Evolutionary conservation across 192 early-diverging fungal genomes (phyloP).

Genomic region (Backusella psychrophila): DNA sequence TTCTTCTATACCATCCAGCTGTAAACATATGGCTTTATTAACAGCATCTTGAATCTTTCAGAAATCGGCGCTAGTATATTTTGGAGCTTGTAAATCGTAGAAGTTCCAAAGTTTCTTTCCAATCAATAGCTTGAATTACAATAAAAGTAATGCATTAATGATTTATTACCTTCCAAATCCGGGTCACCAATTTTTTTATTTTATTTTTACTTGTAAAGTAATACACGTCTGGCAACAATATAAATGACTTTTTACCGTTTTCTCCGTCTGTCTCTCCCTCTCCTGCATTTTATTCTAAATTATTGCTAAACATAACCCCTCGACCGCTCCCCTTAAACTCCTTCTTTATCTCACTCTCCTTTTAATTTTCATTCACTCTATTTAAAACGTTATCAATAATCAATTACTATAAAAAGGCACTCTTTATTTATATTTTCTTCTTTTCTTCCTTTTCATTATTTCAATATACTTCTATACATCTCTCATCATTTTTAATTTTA

Average conservation of each 20-base stretch:
- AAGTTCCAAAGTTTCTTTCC: background rate
- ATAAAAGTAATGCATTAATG: background rate
- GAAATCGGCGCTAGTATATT: background rate
- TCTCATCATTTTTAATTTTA: background rate
- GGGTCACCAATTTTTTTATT: background rate
- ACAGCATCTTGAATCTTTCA: background rate
- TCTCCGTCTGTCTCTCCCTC: background rate
- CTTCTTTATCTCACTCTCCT: background rate
- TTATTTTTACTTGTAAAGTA: background rate
- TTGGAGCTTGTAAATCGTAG: background rate
- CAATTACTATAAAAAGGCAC: background rate
- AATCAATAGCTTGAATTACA: background rate
- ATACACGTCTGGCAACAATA: background rate
- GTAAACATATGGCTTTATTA: background rate
- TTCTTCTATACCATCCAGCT: background rate
- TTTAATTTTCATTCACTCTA: background rate
- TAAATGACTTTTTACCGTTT: background rate
- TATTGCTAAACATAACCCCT: background rate
- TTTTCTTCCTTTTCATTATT: background rate
- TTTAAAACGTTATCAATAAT: background rate
- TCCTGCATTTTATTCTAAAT: conserved; percentile 6
- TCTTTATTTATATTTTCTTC: background rate
- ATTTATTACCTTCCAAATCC: background rate
- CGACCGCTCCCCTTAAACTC: background rate
- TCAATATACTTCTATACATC: background rate